phyloP scores from a whole-genome alignment of 768 basidiomycete genomes.

The Russula dissimulans region DNA sequence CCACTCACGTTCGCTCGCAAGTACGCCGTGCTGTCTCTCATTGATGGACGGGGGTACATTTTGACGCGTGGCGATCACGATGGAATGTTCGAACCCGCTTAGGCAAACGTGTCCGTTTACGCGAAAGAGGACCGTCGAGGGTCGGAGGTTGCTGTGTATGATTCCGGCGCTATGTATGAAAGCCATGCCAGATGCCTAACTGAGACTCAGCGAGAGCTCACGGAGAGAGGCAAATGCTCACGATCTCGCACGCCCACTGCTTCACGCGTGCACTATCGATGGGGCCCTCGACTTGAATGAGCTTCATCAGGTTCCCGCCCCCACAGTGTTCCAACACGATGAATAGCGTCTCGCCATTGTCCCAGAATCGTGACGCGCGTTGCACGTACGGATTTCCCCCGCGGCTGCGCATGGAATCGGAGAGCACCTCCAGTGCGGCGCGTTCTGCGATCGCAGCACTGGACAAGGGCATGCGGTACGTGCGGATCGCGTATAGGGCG shows the following conservation, averaged over 20 bases:
- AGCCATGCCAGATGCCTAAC: slow-evolving; percentile 12
- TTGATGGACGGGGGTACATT: not conserved
- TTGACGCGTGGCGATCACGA: not conserved
- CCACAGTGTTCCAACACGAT: slow-evolving; percentile 18
- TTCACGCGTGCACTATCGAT: slow-evolving; percentile 2
- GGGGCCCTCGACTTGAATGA: slow-evolving; percentile 13
- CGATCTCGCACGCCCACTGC: slow-evolving; percentile 17
- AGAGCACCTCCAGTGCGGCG: slow-evolving; percentile 8
- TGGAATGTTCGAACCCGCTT: slow-evolving; percentile 13
- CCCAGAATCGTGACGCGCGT: slow-evolving; percentile 16
- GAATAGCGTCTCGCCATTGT: slow-evolving; percentile 14
- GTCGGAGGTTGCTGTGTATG: slow-evolving; percentile 16
- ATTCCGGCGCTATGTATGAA: slow-evolving; percentile 16
- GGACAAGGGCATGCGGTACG: slow-evolving; percentile 15
- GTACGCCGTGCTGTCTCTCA: not conserved
- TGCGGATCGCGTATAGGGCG: slow-evolving; percentile 17
- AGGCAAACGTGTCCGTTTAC: slow-evolving; percentile 18
- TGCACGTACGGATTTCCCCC: slow-evolving; percentile 13
- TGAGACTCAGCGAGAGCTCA: not conserved
- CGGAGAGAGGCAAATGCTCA: not conserved
- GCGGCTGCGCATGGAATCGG: not conserved
- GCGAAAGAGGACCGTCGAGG: slow-evolving; percentile 14
- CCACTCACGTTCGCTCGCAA: slow-evolving; percentile 10
- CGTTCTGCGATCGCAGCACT: slow-evolving; percentile 8
- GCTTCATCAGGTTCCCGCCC: slow-evolving; percentile 11